Conservation (phyloP, 1,284 basidiomycete genomes). For the Phlebopus sp. region DNA sequence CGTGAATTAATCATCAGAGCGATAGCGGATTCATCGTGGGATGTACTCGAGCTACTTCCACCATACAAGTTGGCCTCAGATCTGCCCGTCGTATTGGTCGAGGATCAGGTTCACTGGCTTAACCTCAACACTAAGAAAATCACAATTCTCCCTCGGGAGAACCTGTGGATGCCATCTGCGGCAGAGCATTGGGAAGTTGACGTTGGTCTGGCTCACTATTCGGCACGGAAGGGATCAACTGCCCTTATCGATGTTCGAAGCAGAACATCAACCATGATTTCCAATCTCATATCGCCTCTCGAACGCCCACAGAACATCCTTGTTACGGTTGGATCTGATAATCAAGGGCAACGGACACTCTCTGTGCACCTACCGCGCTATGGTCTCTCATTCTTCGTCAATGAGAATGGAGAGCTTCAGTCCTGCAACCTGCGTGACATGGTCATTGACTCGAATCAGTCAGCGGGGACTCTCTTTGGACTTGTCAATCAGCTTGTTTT, state of each 20-base stretch:
- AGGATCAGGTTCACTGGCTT: slow-evolving; percentile 41
- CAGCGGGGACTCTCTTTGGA: slow-evolving; percentile 17
- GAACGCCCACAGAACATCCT: slow-evolving; percentile 33
- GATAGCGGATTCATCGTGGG: slow-evolving; percentile 1
- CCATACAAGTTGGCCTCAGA: slow-evolving; percentile 32
- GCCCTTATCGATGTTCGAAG: slow-evolving; percentile 34
- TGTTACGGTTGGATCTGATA: slow-evolving; percentile 12
- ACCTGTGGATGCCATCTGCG: slow-evolving; percentile 22
- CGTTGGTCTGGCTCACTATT: slow-evolving; percentile 9
- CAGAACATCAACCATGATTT: slow-evolving; percentile 31
- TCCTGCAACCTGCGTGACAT: slow-evolving; percentile 20
- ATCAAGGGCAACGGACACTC: slow-evolving; percentile 17
- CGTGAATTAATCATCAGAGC: slow-evolving; percentile 33
- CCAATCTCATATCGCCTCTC: slow-evolving; percentile 26
- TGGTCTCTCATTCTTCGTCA: slow-evolving; percentile 35
- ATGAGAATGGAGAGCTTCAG: slow-evolving; percentile 26
- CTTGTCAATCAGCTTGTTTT: slow-evolving; percentile 39
- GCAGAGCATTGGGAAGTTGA: slow-evolving; percentile 21
- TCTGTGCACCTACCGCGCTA: slow-evolving; percentile 41
- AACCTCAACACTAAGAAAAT: slow-evolving; percentile 28
- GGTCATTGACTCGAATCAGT: slow-evolving; percentile 16
- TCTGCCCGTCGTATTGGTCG: slow-evolving; percentile 35
- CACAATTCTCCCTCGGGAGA: slow-evolving; percentile 36
- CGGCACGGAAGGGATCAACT: slow-evolving; percentile 13
- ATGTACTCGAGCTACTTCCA: slow-evolving; percentile 38